phyloP scores from a whole-genome alignment of 495 filamentous ascomycete species.

The Massariosphaeria phaeospora region DNA sequence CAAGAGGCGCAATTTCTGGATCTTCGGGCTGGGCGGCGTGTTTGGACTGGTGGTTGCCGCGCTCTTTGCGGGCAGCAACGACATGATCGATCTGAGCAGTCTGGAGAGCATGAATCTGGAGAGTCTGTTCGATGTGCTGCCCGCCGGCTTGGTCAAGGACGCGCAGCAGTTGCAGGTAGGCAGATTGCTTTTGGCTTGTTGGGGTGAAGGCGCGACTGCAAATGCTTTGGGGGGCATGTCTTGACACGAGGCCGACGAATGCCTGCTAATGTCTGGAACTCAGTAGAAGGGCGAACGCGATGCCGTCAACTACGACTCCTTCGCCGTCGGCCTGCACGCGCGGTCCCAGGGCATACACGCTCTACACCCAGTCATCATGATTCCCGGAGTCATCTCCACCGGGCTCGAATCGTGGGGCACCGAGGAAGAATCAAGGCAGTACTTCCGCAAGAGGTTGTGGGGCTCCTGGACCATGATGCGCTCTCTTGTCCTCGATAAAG shows the following conservation, averaged over 20 bases:
- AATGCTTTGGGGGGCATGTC: too few relatives aligned
- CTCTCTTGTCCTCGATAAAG: slow-evolving; percentile 86
- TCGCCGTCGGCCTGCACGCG: slow-evolving; percentile 78
- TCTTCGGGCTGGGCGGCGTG: slow-evolving; percentile 77
- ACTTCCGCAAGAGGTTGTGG: slow-evolving; percentile 92
- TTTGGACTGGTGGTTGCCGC: slow-evolving; percentile 77
- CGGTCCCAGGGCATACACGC: slow-evolving; percentile 77
- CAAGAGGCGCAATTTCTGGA: slow-evolving; percentile 57
- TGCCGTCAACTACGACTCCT: slow-evolving; percentile 85
- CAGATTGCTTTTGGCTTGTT: background rate
- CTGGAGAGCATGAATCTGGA: slow-evolving; percentile 81
- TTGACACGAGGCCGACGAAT: too few relatives aligned
- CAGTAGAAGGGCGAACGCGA: slow-evolving; percentile 74
- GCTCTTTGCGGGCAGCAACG: slow-evolving; percentile 78
- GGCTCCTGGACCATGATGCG: slow-evolving; percentile 98
- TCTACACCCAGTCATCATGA: slow-evolving; percentile 88
- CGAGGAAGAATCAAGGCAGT: slow-evolving; percentile 68
- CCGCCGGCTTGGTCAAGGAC: slow-evolving; percentile 74
- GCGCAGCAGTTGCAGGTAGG: slow-evolving; percentile 74
- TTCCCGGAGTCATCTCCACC: slow-evolving; percentile 95
- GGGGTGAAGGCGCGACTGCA: background rate
- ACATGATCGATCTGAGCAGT: slow-evolving; percentile 71
- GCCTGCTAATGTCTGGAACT: slow-evolving; percentile 23
- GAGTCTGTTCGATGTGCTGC: slow-evolving; percentile 72
- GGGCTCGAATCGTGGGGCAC: slow-evolving; percentile 97